Evolutionary conservation across 495 filamentous ascomycete species (phyloP), one percentile per base, ranked within the genome.

Genomic region (Darksidea phi): DNA sequence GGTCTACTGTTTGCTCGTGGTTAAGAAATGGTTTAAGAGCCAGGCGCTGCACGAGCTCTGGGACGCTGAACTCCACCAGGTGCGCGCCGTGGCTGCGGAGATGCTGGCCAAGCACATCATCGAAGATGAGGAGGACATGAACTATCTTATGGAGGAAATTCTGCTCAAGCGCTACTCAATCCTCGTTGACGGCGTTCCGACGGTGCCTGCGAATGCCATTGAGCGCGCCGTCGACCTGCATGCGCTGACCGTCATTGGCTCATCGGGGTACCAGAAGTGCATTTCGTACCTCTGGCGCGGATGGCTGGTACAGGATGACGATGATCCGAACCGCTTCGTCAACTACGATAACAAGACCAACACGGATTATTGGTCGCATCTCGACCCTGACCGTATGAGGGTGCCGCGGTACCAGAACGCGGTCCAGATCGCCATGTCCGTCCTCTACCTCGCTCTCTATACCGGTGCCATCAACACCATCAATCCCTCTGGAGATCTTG

Each of bases 51-150:
- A 86, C 20, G 94, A 97, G 77, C 82, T 96, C 7, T 97, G 91
- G 87, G 91, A 98, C 72, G 84, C 92, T 2, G 88, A 90, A 49
- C 77, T 98, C 38, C 91, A 95, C 70, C 72, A 86, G 49, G 77
- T 88, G 21, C 82, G 93, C 18, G 91, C 90, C 7, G 74, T 82
- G 17, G 92, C 95, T n/a, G 94, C 89, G 71, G 94, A 97, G 73
- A 84, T 96, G 41, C 88, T 98, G 54, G 91, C 95, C n/a, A 98
- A 97, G 78, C 79, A 80, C 38, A 85, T 97, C 64, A 97, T 98
- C 71, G 94, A 98, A 73, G 63, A 74, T 2, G 91, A 94, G 69
- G 83, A 90, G 13, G 81, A 96, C 70, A 79, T 85, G 54, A 71
- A 83, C 24, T 90, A 88, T 68, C 79, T 97, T 15, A 76, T 96